Percentiles rank a stretch among this genome's conserved stretches.
Evolutionary conservation across 345 rosid genomes (phyloP).

Genomic region (Brassica napus): DNA sequence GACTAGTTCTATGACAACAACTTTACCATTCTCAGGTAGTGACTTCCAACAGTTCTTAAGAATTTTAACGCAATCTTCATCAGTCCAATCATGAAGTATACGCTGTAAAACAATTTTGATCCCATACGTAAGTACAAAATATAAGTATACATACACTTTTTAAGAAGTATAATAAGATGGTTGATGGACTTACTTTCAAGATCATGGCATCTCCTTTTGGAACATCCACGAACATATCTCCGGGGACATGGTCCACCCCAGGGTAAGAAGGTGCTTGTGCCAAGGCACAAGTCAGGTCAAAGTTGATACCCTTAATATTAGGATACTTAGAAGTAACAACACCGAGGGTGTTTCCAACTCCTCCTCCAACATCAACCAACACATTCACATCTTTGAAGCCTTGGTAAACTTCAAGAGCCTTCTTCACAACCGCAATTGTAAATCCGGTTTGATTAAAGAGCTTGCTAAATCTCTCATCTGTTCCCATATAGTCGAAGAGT

Average conservation of each 20-base stretch:
- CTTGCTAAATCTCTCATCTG: constrained; percentile 52
- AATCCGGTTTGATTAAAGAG: constrained; percentile 54
- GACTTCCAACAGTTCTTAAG: constrained; percentile 54
- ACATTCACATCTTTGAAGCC: constrained; percentile 54
- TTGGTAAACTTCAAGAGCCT: constrained; percentile 51
- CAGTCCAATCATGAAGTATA: constrained; percentile 51
- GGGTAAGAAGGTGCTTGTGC: constrained; percentile 43
- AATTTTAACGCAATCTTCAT: constrained; percentile 48
- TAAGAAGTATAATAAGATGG: neutral
- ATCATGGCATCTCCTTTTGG: constrained; percentile 81
- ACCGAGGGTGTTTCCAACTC: constrained; percentile 54
- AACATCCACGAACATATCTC: constrained; percentile 79
- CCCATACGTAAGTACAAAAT: neutral
- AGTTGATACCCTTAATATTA: constrained; percentile 50
- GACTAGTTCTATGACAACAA: constrained; percentile 46
- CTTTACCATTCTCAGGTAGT: constrained; percentile 46
- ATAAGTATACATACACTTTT: neutral
- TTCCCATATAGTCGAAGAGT: constrained; percentile 49
- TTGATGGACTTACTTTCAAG: constrained; percentile 57
- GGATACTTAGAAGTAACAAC: constrained; percentile 56
- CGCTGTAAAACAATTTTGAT: constrained; percentile 29
- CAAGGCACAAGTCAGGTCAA: constrained; percentile 44
- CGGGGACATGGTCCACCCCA: constrained; percentile 65
- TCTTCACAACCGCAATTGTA: constrained; percentile 49
- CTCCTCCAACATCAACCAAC: constrained; percentile 71